Conservation (phyloP, 495 filamentous ascomycete species). For the Tuber magnatum region DNA sequence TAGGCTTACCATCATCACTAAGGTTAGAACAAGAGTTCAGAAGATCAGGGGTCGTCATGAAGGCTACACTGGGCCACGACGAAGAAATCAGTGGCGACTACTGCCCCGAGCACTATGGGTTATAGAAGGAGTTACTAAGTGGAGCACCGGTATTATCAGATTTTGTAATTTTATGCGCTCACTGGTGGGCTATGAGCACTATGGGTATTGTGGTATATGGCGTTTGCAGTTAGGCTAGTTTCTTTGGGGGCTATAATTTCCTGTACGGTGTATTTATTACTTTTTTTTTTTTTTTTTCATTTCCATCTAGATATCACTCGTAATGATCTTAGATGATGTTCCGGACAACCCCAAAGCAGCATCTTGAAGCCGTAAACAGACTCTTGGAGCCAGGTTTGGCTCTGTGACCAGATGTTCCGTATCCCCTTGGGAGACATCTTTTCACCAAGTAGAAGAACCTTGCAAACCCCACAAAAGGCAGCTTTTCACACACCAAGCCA, state of each 20-base stretch:
- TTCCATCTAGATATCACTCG: not conserved
- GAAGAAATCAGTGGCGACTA: conserved; percentile 7
- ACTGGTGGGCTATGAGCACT: not conserved
- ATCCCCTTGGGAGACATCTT: no score
- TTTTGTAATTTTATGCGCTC: not conserved
- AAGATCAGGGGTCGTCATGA: conserved; percentile 18
- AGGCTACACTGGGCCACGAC: conserved; percentile 20
- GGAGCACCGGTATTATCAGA: not conserved
- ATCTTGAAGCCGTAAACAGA: no score
- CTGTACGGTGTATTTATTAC: not conserved
- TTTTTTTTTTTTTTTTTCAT: not conserved
- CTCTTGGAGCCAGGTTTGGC: no score
- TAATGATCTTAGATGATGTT: no score
- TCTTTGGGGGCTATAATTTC: not conserved
- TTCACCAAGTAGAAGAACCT: no score
- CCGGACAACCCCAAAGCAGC: no score
- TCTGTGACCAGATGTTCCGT: no score
- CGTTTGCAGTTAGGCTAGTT: not conserved
- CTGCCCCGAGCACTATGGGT: not conserved
- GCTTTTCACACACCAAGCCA: no score
- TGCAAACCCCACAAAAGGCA: no score
- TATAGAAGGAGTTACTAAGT: not conserved
- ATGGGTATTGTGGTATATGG: not conserved
- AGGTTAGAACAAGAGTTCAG: conserved; percentile 20
- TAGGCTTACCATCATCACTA: conserved; percentile 12